Percentiles rank a stretch among this genome's conserved stretches.
phyloP scores from a whole-genome alignment of 2,329 filamentous ascomycete species.

The Aspergillus jensenii region DNA sequence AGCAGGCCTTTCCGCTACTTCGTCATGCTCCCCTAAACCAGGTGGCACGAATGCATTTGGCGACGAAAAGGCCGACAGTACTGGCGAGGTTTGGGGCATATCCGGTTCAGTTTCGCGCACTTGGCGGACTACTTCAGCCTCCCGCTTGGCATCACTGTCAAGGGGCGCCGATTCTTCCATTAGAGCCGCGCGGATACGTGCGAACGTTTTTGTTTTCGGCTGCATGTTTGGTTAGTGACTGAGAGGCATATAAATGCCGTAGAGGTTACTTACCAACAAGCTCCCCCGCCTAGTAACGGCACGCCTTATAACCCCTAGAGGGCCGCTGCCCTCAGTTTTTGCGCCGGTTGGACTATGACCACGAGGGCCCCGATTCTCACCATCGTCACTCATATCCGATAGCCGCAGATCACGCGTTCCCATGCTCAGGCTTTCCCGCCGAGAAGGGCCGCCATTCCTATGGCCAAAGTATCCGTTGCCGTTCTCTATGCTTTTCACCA shows the following conservation, averaged over 20 bases:
- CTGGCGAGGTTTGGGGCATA: conserved; percentile 45
- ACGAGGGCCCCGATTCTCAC: conserved; percentile 53
- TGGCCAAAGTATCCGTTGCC: conserved; percentile 55
- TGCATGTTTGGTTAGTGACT: conserved; percentile 35
- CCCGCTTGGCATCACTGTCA: conserved; percentile 83
- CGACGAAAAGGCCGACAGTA: conserved; percentile 45
- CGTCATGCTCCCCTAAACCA: conserved; percentile 16
- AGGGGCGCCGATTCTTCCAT: conserved; percentile 84
- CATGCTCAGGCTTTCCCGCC: conserved; percentile 86
- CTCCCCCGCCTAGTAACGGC: conserved; percentile 86
- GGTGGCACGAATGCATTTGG: conserved; percentile 44
- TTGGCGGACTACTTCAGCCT: conserved; percentile 93
- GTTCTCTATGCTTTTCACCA: conserved; percentile 56
- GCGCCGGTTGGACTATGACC: conserved; percentile 36
- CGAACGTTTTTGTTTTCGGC: conserved; percentile 97
- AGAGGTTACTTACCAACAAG: conserved; percentile 65
- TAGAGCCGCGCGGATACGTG: conserved; percentile 84
- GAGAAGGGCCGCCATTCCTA: conserved; percentile 52
- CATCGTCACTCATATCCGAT: conserved; percentile 74
- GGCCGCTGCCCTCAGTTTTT: conserved; percentile 50
- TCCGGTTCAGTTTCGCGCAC: conserved; percentile 85
- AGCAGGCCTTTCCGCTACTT: conserved; percentile 25
- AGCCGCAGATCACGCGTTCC: conserved; percentile 87
- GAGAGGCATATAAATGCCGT: background rate
- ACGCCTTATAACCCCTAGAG: conserved; percentile 75